phyloP scores from a whole-genome alignment of 495 filamentous ascomycete species.

The Tetracladium marchalianum region DNA sequence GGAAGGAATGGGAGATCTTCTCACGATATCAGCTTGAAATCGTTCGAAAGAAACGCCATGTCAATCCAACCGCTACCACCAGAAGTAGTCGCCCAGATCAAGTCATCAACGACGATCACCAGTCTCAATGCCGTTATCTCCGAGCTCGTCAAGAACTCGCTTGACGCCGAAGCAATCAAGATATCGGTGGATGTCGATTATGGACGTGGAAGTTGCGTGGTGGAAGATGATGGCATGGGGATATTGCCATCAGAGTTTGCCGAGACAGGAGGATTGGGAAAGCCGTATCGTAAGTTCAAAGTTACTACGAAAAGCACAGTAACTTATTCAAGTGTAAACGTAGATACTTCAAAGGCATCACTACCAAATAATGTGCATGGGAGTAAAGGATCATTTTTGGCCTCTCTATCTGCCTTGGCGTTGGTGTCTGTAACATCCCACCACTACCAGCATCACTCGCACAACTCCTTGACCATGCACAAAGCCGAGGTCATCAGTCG shows the following conservation, averaged over 20 bases:
- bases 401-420: slow-evolving; percentile 68
- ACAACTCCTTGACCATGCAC: slow-evolving; percentile 64
- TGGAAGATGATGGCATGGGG: slow-evolving; percentile 83
- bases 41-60: slow-evolving; percentile 1
- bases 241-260: slow-evolving; percentile 65
- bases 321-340: background rate
- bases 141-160: slow-evolving; percentile 74
- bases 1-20: too few relatives aligned
- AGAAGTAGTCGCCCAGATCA: slow-evolving; percentile 75
- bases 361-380: slow-evolving; percentile 45
- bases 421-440: slow-evolving; percentile 72
- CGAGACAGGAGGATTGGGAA: slow-evolving; percentile 62
- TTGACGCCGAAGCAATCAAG: slow-evolving; percentile 70
- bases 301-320: background rate
- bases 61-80: slow-evolving; percentile 64
- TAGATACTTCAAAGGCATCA: slow-evolving; percentile 72
- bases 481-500: slow-evolving; percentile 60
- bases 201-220: slow-evolving; percentile 61
- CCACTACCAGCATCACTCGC: slow-evolving; percentile 48
- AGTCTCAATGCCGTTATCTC: slow-evolving; percentile 62
- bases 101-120: slow-evolving; percentile 71
- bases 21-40: too few relatives aligned
- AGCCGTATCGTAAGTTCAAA: slow-evolving; percentile 53
- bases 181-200: slow-evolving; percentile 69
- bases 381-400: slow-evolving; percentile 62